A percentile compares a stretch with the other conserved stretches of the same genome.
Evolutionary conservation across 768 basidiomycete genomes (phyloP).

Genomic region (Agaricus bisporus): DNA sequence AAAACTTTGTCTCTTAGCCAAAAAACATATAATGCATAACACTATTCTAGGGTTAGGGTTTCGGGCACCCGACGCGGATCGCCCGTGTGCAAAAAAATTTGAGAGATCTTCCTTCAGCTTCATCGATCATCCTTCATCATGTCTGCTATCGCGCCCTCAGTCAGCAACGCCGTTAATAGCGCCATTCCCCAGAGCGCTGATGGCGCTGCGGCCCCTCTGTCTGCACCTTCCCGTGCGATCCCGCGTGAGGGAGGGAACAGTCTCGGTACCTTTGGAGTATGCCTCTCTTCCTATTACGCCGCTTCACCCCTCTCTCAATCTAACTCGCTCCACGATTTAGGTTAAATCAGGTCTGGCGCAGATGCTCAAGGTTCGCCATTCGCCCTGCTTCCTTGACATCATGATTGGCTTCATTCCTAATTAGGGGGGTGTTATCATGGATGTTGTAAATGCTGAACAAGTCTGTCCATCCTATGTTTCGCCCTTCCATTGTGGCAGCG

Average conservation of each 20-base stretch:
- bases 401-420: constrained; percentile 10
- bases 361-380: constrained; percentile 78
- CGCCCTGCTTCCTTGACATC: constrained; percentile 6
- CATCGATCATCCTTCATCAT: constrained; percentile 18
- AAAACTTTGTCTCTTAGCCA: too few relatives aligned
- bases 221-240: constrained; percentile 49
- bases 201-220: constrained; percentile 31
- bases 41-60: constrained; percentile 23
- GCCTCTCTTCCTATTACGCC: constrained; percentile 15
- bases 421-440: constrained; percentile 91
- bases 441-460: constrained; percentile 78
- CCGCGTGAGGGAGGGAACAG: constrained; percentile 50
- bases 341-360: constrained; percentile 94
- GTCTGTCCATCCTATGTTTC: constrained; percentile 16
- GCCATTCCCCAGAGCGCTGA: constrained; percentile 34
- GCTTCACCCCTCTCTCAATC: background rate
- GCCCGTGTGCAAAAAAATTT: background rate
- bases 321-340: constrained; percentile 27
- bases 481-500: constrained; percentile 1
- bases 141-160: constrained; percentile 21
- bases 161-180: constrained; percentile 30
- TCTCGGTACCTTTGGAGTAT: constrained; percentile 68
- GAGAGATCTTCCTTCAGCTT: background rate
- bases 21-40: background rate
- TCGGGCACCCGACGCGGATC: constrained; percentile 14